Conservation (phyloP, 2,329 filamentous ascomycete species). For the Phialemoniopsis sp. region DNA sequence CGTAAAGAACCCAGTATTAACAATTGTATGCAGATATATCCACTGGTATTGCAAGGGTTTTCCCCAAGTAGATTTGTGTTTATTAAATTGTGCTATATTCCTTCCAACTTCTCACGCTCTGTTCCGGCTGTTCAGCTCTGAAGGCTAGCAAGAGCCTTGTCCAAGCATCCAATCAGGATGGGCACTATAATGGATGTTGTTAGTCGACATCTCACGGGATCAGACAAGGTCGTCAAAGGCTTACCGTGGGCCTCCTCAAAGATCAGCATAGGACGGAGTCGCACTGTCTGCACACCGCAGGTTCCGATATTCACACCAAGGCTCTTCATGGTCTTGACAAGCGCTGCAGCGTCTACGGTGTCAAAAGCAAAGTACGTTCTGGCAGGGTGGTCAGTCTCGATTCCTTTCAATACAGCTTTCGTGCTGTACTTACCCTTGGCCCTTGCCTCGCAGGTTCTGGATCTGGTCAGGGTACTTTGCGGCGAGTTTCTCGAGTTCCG, state of each 20-base stretch:
- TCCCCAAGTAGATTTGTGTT: no score
- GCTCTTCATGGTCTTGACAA: conserved; percentile 67
- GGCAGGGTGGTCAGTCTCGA: not conserved
- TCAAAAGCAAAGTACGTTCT: conserved; percentile 78
- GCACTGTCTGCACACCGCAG: conserved; percentile 64
- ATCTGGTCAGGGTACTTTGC: conserved; percentile 66
- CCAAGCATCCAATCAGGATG: no score
- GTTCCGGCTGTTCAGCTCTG: no score
- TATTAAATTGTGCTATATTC: no score
- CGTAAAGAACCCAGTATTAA: no score
- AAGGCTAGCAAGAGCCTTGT: no score
- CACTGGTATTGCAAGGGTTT: no score
- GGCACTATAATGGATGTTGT: no score
- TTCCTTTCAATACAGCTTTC: no score
- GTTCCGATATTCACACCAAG: conserved; percentile 76
- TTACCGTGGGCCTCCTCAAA: conserved; percentile 66
- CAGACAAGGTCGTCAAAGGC: not conserved
- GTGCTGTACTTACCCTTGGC: conserved; percentile 43
- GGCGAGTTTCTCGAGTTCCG: conserved; percentile 58
- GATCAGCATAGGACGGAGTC: conserved; percentile 76
- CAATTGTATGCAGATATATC: no score
- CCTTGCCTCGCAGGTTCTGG: conserved; percentile 71
- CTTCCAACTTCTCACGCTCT: no score
- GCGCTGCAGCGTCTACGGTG: conserved; percentile 62
- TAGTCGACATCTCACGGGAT: no score